Evolutionary conservation across 2,329 filamentous ascomycete species (phyloP), one percentile per base, ranked within the genome.

Genomic region (Aspergillus pseudonomiae): DNA sequence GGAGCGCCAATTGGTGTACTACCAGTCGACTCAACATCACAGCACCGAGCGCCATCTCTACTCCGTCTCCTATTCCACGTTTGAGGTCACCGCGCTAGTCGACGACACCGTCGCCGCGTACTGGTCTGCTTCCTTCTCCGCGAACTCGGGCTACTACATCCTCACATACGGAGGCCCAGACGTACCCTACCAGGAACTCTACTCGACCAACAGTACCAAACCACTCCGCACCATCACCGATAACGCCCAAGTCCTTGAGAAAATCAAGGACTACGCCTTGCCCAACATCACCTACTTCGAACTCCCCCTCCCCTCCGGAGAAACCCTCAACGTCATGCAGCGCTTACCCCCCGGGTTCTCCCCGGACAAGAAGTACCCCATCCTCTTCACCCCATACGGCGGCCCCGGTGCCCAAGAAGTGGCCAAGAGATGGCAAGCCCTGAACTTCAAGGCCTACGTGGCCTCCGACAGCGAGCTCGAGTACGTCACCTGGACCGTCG

Each of bases 141-240:
- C 85, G 2, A 80, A 77, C 1, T 86, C 85, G 0, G 84, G 84
- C 2, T 91, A 88, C 79, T 91, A 90, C 70, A 85, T 91, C 48
- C 83, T 91, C 3, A 84, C 79, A 58, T 91, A 91, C 72, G 76
- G 79, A 21, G 89, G 89, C 0, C 89, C 89, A 0, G 85, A 90
- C 60, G 85, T 91, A 0, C 89, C 89, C 0, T 91, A 90, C 75
- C 88, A 91, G 70, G 87, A 90, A 66, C 81, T 91, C 0, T 90
- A 89, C 76, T 78, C 84, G 0, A 73, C 83, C 64, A 85, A 88
- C 71, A 82, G 83, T 24, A 84, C 70, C 9, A 81, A 78, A 39
- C 83, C 88, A 0, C 74, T 91, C 10, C 83, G 85, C 6, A 86
- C 84, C 0, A 80, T 91, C 10, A 84, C 85, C 11, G 83, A 85